Conservation (phyloP, 2,329 filamentous ascomycete species). For the Sarocladium kiliense region DNA sequence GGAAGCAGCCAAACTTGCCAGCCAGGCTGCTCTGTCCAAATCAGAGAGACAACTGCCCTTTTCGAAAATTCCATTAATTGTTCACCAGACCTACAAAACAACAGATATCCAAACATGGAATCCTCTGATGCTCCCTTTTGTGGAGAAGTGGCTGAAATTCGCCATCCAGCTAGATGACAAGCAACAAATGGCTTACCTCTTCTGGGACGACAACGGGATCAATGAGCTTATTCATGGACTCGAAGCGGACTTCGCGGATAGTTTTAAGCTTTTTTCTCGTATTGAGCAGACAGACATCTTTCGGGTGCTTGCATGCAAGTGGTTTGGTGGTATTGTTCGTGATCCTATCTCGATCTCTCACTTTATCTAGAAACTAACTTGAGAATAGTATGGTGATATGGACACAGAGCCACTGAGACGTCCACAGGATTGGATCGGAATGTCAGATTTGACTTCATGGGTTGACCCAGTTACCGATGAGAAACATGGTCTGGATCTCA, state of each 20-base stretch:
- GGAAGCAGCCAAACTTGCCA: constrained; percentile 16
- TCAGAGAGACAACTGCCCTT: constrained; percentile 14
- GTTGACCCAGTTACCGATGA: constrained; percentile 14
- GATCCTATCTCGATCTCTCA: not conserved
- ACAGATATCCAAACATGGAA: constrained; percentile 15
- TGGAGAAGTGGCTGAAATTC: constrained; percentile 18
- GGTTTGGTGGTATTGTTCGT: constrained; percentile 20
- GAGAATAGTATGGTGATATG: constrained; percentile 18
- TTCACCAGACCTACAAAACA: constrained; percentile 18
- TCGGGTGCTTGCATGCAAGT: constrained; percentile 17
- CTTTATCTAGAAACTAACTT: constrained; percentile 1
- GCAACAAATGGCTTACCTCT: constrained; percentile 19
- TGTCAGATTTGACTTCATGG: constrained; percentile 16
- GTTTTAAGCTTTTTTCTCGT: constrained; percentile 15
- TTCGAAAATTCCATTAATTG: constrained; percentile 20
- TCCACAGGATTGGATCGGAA: constrained; percentile 16
- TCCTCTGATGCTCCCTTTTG: constrained; percentile 14
- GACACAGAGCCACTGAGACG: constrained; percentile 19
- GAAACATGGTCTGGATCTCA: constrained; percentile 12
- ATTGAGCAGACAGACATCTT: constrained; percentile 20
- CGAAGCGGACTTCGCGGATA: constrained; percentile 13
- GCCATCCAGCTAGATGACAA: constrained; percentile 9
- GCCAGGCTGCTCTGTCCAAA: constrained; percentile 12
- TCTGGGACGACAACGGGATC: constrained; percentile 19
- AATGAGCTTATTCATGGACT: constrained; percentile 15